Evolutionary conservation across 495 filamentous ascomycete genomes (phyloP).

Genomic region (Hapsidospora chrysogenum): DNA sequence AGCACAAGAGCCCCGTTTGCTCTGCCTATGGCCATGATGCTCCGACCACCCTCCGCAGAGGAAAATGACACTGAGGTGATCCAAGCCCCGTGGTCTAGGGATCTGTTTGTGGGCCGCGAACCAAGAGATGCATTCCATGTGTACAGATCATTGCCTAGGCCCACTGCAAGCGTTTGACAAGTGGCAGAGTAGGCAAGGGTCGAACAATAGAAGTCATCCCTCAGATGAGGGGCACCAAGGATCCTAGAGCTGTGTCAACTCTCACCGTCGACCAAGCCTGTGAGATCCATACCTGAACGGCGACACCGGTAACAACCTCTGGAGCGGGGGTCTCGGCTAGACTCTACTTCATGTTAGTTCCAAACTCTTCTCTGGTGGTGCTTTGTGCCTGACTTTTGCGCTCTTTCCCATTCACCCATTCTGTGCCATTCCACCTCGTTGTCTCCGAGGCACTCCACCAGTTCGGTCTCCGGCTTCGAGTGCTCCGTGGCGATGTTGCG

Average conservation of each 20-base stretch:
- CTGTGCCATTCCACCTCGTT: constrained; percentile 39
- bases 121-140: constrained; percentile 64
- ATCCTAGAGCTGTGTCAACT: constrained; percentile 31
- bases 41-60: constrained; percentile 53
- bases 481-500: background rate
- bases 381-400: no score
- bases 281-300: constrained; percentile 51
- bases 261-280: constrained; percentile 1
- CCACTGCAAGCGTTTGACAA: constrained; percentile 65
- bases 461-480: no score
- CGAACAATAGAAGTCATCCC: constrained; percentile 94
- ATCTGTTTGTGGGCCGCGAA: constrained; percentile 30
- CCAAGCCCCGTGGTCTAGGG: constrained; percentile 15
- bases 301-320: constrained; percentile 39
- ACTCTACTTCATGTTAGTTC: background rate
- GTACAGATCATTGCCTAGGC: constrained; percentile 63
- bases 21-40: constrained; percentile 74
- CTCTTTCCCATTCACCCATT: constrained; percentile 38
- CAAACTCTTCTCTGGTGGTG: constrained; percentile 16
- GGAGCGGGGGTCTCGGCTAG: constrained; percentile 5
- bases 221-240: constrained; percentile 70
- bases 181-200: constrained; percentile 69
- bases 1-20: constrained; percentile 44
- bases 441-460: no score
- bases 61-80: constrained; percentile 83